Base-by-base conservation (phyloP, 345 rosid genomes). In the Durio zibethinus region DNA sequence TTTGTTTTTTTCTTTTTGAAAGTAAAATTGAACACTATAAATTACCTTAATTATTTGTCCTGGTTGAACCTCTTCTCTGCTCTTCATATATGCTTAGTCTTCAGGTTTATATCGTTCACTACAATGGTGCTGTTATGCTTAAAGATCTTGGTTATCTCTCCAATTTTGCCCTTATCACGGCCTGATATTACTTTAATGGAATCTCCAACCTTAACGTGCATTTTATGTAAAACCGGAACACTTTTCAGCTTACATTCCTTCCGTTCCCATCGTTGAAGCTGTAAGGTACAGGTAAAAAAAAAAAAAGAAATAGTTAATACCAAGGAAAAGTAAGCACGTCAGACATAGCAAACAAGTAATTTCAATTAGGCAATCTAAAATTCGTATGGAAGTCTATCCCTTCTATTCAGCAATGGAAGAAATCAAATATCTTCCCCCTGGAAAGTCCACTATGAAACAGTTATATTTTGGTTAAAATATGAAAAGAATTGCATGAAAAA, bases 191-290 rank as follows among this genome's bases (percentile, higher is more conserved):
- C 89, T 85, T 93, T 87, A 71, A 95, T 92, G 4, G 93, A 89
- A 76, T 95, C 98, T 50, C 99, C 99, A 33, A 91, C 35, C 85
- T 91, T 93, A 77, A 96, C 97, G 68, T 93, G 98, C 97, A 96
- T 93, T 81, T 90, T 96, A 73, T 92, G 97, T 45, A 96, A 79
- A 81, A 92, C 31, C 0, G 98, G 99, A 78, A 93, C 97, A 81
- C 97, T 90, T 84, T 95, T 95, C 57, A 93, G 93, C 82, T 95
- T 95, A 76, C 99, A 93, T 73, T 95, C 78, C 83, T 90, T 93
- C 20, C 93, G 86, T 82, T 95, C 98, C 99, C 98, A 93, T 52
- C 82, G 90, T 83, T 93, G 93, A 47, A 93, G 86, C 98, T 93
- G 93, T 14, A 50, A 47, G 54, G 63, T 76, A 56, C 15, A 52